These are phyloP conservation scores for Lasiosphaeria hispida DNA, from an alignment of 495 filamentous ascomycete species.

Conservation along the genomic window DNA sequence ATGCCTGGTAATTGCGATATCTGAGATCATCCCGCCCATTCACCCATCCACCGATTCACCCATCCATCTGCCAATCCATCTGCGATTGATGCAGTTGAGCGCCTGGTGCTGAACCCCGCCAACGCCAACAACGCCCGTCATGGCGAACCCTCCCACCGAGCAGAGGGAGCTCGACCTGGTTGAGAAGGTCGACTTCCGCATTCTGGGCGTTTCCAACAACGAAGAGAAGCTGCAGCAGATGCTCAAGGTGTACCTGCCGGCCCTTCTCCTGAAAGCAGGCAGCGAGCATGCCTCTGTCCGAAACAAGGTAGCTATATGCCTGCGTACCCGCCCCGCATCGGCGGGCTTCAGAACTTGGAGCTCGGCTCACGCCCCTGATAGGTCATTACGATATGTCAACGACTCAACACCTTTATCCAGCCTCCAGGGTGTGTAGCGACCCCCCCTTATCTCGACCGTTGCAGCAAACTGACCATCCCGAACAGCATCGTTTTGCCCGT, in stretches of 20 bases:
- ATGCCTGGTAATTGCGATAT: neutral
- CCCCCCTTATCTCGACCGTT: neutral
- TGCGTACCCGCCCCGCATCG: neutral
- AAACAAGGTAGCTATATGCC: slow-evolving; percentile 62
- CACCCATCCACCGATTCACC: neutral
- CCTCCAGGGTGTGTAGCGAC: slow-evolving; percentile 37
- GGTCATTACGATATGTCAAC: slow-evolving; percentile 70
- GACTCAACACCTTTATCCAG: slow-evolving; percentile 48
- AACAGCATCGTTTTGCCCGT: slow-evolving; percentile 77
- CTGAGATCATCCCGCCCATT: neutral
- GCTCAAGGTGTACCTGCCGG: slow-evolving; percentile 74
- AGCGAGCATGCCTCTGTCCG: slow-evolving; percentile 79
- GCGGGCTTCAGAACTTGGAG: neutral
- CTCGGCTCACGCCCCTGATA: slow-evolving; percentile 18
- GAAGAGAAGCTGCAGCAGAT: slow-evolving; percentile 75
- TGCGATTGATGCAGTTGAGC: too few species aligned
- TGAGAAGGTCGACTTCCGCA: slow-evolving; percentile 85
- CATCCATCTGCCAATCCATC: neutral
- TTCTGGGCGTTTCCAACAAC: slow-evolving; percentile 76
- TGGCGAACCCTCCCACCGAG: slow-evolving; percentile 47
- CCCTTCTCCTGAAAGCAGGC: slow-evolving; percentile 77
- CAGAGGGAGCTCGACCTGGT: slow-evolving; percentile 79
- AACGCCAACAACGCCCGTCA: slow-evolving; percentile 5
- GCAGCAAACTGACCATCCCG: slow-evolving; percentile 7
- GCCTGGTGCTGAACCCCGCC: too few species aligned